phyloP scores from a whole-genome alignment of 1,139 yeast species.

The Magnusiomyces tetraspermus region DNA sequence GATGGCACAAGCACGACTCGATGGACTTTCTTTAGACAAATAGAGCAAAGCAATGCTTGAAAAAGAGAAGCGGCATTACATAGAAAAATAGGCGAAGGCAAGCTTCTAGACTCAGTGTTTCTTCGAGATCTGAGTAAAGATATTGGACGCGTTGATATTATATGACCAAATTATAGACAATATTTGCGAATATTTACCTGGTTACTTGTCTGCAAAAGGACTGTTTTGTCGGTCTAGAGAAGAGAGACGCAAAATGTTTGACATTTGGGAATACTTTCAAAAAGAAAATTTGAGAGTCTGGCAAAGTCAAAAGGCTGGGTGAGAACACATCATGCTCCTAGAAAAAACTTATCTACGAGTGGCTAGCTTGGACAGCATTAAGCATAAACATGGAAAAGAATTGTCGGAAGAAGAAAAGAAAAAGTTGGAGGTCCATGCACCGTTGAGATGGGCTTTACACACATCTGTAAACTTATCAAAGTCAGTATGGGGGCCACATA shows the following conservation, averaged over 20 bases:
- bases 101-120: neutral
- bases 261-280: neutral
- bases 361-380: neutral
- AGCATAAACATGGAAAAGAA: neutral
- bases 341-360: slow-evolving; percentile 29
- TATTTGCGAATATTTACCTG: slow-evolving; percentile 26
- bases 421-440: slow-evolving; percentile 8
- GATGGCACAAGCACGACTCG: neutral
- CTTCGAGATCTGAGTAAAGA: neutral
- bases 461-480: slow-evolving; percentile 33
- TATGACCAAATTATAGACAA: slow-evolving; percentile 30
- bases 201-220: slow-evolving; percentile 28
- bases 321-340: slow-evolving; percentile 31
- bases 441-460: slow-evolving; percentile 27
- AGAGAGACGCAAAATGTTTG: neutral
- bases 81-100: neutral
- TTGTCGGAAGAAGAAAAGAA: neutral
- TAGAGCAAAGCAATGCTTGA: neutral
- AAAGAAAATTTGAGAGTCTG: slow-evolving; percentile 22
- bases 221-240: slow-evolving; percentile 19
- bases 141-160: slow-evolving; percentile 14
- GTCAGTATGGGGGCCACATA: slow-evolving; percentile 32
- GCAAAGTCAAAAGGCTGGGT: slow-evolving; percentile 25
- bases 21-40: neutral
- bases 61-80: neutral